These are phyloP conservation scores for Ogataea corticis DNA, from an alignment of 805 yeast genomes.

Conservation along the genomic window DNA sequence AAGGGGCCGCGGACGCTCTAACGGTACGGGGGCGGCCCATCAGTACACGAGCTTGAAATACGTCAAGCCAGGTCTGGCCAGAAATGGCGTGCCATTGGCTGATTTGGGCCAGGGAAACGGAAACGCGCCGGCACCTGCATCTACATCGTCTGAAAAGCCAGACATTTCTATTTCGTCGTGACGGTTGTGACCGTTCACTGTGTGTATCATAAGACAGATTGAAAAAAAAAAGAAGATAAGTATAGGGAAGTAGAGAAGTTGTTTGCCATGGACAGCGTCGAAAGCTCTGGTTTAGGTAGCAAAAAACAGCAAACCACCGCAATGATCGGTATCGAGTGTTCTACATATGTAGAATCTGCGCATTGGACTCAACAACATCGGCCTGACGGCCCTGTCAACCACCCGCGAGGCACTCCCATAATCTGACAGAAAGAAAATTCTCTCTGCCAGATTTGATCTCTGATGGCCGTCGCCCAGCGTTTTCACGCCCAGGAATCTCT, in stretches of 20 bases:
- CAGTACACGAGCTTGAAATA: conserved; percentile 23
- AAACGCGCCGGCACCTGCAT: too few species aligned
- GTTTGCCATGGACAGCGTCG: too few species aligned
- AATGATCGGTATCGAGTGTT: conserved; percentile 44
- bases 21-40: conserved; percentile 3
- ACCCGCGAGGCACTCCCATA: conserved; percentile 41
- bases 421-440: conserved; percentile 8
- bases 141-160: too few species aligned
- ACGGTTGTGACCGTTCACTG: background rate
- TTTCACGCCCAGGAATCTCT: conserved; percentile 40
- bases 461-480: conserved; percentile 42
- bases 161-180: too few species aligned
- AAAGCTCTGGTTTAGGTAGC: too few species aligned
- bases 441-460: conserved; percentile 25
- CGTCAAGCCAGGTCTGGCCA: conserved; percentile 28
- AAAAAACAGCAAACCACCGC: conserved; percentile 22
- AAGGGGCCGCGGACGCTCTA: conserved; percentile 7
- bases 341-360: conserved; percentile 34
- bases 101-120: background rate
- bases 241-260: conserved; percentile 1
- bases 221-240: background rate
- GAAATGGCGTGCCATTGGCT: conserved; percentile 20
- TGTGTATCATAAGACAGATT: conserved; percentile 4
- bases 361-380: conserved; percentile 40
- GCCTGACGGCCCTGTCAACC: conserved; percentile 32